Percentiles rank a stretch among this genome's conserved stretches.
Conservation (phyloP, 1,284 basidiomycete species). For the Ceratobasidium sp. region DNA sequence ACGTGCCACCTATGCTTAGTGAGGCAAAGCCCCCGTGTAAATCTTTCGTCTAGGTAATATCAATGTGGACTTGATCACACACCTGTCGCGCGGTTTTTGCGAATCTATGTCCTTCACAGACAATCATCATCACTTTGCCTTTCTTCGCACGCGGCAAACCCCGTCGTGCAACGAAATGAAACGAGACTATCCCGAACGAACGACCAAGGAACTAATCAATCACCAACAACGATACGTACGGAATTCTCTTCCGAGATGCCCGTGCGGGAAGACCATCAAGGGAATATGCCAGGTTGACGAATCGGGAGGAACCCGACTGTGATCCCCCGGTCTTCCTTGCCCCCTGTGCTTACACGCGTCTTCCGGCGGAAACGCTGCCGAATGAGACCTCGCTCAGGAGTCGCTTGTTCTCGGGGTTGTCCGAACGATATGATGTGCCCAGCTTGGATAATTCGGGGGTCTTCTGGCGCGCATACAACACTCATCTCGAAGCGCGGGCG, state of each 20-base stretch:
- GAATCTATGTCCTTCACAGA: constrained; percentile 22
- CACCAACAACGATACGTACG: not conserved
- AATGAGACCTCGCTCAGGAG: not conserved
- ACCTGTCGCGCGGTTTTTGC: constrained; percentile 23
- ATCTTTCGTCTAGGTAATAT: constrained; percentile 2
- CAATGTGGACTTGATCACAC: not conserved
- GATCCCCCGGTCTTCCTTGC: not conserved
- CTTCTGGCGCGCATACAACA: constrained; percentile 1
- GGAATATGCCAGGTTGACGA: not conserved
- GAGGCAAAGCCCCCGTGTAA: not conserved
- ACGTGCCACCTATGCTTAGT: constrained; percentile 10
- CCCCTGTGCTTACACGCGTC: not conserved
- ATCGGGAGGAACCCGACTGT: not conserved
- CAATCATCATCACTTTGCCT: no score
- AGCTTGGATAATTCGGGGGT: not conserved
- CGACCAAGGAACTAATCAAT: not conserved
- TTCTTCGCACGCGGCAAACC: constrained; percentile 7
- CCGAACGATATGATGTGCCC: not conserved
- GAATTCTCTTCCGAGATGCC: not conserved
- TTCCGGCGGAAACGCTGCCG: not conserved
- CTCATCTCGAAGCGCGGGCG: not conserved
- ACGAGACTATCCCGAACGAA: not conserved
- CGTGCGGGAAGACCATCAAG: not conserved
- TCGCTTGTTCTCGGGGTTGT: not conserved
- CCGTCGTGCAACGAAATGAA: not conserved